phyloP scores from a whole-genome alignment of 1,284 basidiomycete genomes.

The Mycena sp. region DNA sequence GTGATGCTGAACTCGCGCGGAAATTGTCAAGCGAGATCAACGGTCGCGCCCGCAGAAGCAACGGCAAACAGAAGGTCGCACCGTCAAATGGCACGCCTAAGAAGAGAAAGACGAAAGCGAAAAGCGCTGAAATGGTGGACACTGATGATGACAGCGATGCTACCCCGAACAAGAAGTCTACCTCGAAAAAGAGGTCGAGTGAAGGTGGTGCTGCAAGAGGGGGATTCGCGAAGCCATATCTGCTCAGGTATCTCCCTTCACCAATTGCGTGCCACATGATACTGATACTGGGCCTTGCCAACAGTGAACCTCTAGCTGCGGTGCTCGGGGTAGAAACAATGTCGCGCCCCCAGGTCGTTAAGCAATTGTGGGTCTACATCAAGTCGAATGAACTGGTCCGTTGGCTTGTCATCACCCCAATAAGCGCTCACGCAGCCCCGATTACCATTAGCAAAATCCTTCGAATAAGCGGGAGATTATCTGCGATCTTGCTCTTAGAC shows the following conservation, averaged over 20 bases:
- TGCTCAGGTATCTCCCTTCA: slow-evolving; percentile 63
- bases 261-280: background rate
- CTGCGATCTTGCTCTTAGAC: slow-evolving; percentile 75
- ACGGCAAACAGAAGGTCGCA: slow-evolving; percentile 48
- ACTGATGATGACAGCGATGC: slow-evolving; percentile 28
- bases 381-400: slow-evolving; percentile 68
- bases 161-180: slow-evolving; percentile 3
- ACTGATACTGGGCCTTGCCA: slow-evolving; percentile 15
- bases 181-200: slow-evolving; percentile 17
- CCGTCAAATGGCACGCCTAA: slow-evolving; percentile 57
- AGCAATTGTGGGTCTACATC: slow-evolving; percentile 88
- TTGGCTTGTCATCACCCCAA: background rate
- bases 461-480: slow-evolving; percentile 82
- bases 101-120: slow-evolving; percentile 47
- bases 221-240: slow-evolving; percentile 81
- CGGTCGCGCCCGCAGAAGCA: slow-evolving; percentile 62
- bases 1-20: slow-evolving; percentile 76
- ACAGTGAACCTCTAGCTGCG: slow-evolving; percentile 70
- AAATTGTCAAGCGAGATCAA: slow-evolving; percentile 79
- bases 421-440: too few relatives aligned
- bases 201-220: slow-evolving; percentile 59
- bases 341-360: slow-evolving; percentile 89
- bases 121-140: slow-evolving; percentile 32
- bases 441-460: slow-evolving; percentile 87
- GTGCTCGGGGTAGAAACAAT: slow-evolving; percentile 68